Percentiles rank a stretch among this genome's conserved stretches.
These are phyloP conservation scores for Biscogniauxia mediterranea DNA, from an alignment of 2,329 filamentous ascomycete genomes.

Conservation along the genomic window DNA sequence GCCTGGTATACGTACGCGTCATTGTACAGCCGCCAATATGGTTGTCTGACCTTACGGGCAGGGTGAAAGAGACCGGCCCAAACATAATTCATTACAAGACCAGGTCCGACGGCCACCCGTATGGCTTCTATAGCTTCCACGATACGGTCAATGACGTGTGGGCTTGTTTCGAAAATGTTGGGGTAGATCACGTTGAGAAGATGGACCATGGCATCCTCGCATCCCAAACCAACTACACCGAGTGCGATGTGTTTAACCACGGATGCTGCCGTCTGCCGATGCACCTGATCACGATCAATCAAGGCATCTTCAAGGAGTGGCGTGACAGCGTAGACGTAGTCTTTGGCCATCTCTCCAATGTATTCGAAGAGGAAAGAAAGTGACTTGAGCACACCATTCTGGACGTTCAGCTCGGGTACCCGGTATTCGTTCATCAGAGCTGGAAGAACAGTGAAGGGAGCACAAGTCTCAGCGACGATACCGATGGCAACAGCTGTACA, in stretches of 20 bases:
- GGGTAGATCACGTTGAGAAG: slow-evolving; percentile 94
- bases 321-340: slow-evolving; percentile 98
- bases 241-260: slow-evolving; percentile 98
- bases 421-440: slow-evolving; percentile 99
- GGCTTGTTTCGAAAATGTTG: slow-evolving; percentile 95
- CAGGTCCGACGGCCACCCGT: slow-evolving; percentile 87
- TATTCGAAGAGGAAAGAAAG: slow-evolving; percentile 98
- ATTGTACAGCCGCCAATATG: slow-evolving; percentile 97
- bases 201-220: slow-evolving; percentile 98
- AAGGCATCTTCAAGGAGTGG: slow-evolving; percentile 94
- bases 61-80: slow-evolving; percentile 98
- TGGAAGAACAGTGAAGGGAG: slow-evolving; percentile 96
- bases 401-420: slow-evolving; percentile 96
- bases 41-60: slow-evolving; percentile 86
- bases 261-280: slow-evolving; percentile 91
- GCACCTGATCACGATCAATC: slow-evolving; percentile 96
- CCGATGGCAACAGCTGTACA: slow-evolving; percentile 98
- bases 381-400: slow-evolving; percentile 97
- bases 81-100: slow-evolving; percentile 94
- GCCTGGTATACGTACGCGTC: slow-evolving; percentile 93
- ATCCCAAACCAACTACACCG: slow-evolving; percentile 94
- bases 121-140: slow-evolving; percentile 97
- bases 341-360: slow-evolving; percentile 99
- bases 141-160: slow-evolving; percentile 97
- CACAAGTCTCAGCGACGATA: slow-evolving; percentile 97